phyloP scores from a whole-genome alignment of 208 protist genomes.

The Crithidia thermophila region DNA sequence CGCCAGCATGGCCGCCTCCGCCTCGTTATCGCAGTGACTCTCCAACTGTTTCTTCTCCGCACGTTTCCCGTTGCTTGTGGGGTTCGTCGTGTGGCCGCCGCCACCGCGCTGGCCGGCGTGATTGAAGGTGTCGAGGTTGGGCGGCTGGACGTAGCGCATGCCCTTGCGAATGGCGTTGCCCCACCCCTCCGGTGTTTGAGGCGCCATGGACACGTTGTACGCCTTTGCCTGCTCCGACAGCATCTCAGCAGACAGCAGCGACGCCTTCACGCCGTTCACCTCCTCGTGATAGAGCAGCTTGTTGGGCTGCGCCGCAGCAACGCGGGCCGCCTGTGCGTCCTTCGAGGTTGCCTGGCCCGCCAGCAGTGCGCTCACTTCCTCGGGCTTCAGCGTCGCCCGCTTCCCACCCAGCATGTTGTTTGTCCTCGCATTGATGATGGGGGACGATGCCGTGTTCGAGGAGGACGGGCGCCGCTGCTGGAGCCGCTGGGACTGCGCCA shows the following conservation, averaged over 20 bases:
- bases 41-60: background rate
- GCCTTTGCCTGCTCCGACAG: slow-evolving; percentile 7
- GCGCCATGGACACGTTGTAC: background rate
- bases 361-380: slow-evolving; percentile 15
- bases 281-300: background rate
- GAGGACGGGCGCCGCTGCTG: slow-evolving; percentile 6
- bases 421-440: too few relatives aligned
- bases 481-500: slow-evolving; percentile 54
- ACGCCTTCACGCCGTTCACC: background rate
- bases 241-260: slow-evolving; percentile 1
- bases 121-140: background rate
- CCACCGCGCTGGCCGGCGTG: background rate
- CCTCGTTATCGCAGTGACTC: background rate
- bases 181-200: slow-evolving; percentile 9
- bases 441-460: background rate
- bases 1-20: slow-evolving; percentile 37
- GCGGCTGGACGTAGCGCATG: slow-evolving; percentile 15
- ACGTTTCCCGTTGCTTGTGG: background rate
- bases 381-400: slow-evolving; percentile 3
- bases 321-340: slow-evolving; percentile 5
- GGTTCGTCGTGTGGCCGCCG: background rate
- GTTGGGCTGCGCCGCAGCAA: slow-evolving; percentile 8
- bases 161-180: slow-evolving; percentile 20
- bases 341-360: background rate
- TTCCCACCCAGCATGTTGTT: background rate